These are phyloP conservation scores for Apophysomyces ossiformis DNA, from an alignment of 371 early-diverging fungal genomes.

Conservation along the genomic window DNA sequence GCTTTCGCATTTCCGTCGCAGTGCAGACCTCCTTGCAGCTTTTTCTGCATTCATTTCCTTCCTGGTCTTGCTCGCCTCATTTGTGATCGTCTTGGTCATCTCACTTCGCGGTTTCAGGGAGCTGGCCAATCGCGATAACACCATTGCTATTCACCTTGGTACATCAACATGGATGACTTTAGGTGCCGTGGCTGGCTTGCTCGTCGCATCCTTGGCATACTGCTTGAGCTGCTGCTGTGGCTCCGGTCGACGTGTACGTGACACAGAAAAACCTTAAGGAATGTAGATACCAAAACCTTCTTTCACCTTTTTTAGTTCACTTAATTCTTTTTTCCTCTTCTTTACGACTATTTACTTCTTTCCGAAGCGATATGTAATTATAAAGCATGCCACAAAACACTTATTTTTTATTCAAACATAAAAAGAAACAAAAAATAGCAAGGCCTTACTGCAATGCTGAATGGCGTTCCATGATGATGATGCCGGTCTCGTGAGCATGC, in stretches of 20 bases:
- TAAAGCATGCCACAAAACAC: too few species aligned
- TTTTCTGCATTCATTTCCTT: conserved; percentile 24
- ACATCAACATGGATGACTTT: conserved; percentile 23
- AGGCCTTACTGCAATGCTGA: too few species aligned
- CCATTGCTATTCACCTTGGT: conserved; percentile 17
- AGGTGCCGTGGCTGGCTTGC: conserved; percentile 23
- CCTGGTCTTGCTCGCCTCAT: conserved; percentile 20
- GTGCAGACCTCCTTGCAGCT: conserved; percentile 36
- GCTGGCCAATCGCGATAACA: conserved; percentile 10
- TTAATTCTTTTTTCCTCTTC: too few species aligned
- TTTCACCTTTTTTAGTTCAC: too few species aligned
- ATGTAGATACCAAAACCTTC: too few species aligned
- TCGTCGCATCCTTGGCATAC: conserved; percentile 30
- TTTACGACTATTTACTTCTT: too few species aligned
- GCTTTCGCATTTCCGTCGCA: conserved; percentile 36
- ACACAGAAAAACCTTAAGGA: not conserved
- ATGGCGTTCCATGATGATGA: too few species aligned
- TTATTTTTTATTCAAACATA: too few species aligned
- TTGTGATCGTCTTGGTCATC: conserved; percentile 18
- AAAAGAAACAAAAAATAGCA: too few species aligned
- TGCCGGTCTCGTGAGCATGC: too few species aligned
- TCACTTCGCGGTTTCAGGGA: conserved; percentile 13
- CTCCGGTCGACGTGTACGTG: conserved; percentile 26
- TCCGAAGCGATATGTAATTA: too few species aligned
- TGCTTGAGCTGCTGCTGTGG: conserved; percentile 30